Base-by-base conservation (phyloP, 352 stramenopile genomes). In the Phytophthora nicotianae region DNA sequence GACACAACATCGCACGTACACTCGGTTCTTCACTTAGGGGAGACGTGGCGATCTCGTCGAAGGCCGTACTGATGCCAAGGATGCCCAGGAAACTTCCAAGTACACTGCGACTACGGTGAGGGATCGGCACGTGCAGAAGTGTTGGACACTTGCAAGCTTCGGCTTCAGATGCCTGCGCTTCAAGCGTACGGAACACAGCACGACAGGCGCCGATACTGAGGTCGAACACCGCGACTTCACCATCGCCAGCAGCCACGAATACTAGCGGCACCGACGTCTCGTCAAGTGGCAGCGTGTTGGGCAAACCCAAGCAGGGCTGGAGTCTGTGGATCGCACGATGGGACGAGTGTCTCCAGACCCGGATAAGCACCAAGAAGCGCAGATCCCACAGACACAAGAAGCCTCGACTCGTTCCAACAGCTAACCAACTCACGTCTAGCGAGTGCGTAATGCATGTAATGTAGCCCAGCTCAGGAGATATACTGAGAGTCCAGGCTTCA, bases 371-470 rank as follows among this genome's bases (percentile, higher is more conserved):
- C 37, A 98, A 83, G 79, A 98, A 99, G 16, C 97, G 89, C 46
- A 99, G 68, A 69, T 99, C 97, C 92, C 95, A 99, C 23, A 99
- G 65, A 55, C 89, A 95, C 54, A 99, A 83, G 69, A 97, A 98
- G 4, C 97, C 97, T 63, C 88, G 81, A 57, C 80, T 98, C 5
- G 96, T 99, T 29, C 97, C 96, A 20, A 91, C 94, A 10, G 95
- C 87, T 40, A 99, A 71, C 96, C 96, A 99, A 49, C 94, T 97
- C 37, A 95, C 89, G 71, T 99, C 96, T 40, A 95, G 83, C 16
- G 96, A 97, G 42, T 99, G 79, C 40, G 97, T 95, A 58, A 99
- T 94, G 57, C 88, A 97, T 21, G 96, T 99, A 11, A 99, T 78
- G 60, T 98, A 98, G 16, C 97, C 97, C 37, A 98, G 85, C 61